Conservation (phyloP, 176 grass and related monocot species). For the Bolboschoenus planiculmis region DNA sequence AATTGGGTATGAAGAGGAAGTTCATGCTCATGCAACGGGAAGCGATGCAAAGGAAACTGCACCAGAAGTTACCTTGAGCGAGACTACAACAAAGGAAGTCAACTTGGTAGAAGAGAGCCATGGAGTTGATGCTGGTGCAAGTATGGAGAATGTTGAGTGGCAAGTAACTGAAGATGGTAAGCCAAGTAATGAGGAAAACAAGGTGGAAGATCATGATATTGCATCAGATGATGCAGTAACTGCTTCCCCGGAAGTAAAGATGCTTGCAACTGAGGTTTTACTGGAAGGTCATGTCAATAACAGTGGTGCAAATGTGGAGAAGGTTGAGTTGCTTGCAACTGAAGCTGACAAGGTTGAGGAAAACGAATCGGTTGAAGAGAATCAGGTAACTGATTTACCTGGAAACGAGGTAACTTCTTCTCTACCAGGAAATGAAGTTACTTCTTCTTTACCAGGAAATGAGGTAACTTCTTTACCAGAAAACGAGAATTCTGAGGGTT, state of each 20-base stretch:
- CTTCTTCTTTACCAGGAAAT: background rate
- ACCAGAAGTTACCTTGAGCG: background rate
- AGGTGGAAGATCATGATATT: background rate
- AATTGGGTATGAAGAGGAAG: background rate
- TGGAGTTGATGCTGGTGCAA: background rate
- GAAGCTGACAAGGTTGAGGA: background rate
- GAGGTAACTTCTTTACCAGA: background rate
- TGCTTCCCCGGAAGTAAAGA: background rate
- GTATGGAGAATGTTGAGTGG: background rate
- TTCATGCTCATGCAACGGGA: background rate
- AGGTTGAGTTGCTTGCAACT: background rate
- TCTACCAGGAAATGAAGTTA: background rate
- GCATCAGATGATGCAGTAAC: background rate
- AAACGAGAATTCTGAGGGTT: background rate
- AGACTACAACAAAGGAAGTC: background rate
- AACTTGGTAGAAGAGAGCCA: background rate
- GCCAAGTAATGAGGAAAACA: background rate
- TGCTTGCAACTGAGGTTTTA: background rate
- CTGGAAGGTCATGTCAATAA: background rate
- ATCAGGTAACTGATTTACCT: background rate
- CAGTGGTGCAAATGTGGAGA: background rate
- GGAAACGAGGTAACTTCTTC: background rate
- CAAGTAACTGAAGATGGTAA: background rate
- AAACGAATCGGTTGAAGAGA: background rate
- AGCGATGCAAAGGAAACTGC: background rate